Base-by-base conservation (phyloP, 345 rosid species). In the Rhizophora apiculata region DNA sequence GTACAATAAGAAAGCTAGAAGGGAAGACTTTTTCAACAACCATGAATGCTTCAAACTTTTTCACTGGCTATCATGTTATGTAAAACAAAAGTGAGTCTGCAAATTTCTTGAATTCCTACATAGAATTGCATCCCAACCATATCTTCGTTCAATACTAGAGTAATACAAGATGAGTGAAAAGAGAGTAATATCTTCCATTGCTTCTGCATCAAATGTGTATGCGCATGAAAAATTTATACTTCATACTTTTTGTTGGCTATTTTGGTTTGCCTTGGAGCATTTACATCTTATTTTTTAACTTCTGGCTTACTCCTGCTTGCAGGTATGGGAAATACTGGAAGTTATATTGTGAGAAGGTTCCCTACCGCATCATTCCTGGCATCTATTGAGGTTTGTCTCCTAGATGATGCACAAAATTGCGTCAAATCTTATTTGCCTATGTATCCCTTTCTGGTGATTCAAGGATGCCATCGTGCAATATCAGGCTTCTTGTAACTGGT, bases 271-370 rank as follows among this genome's bases (percentile, higher is more conserved):
- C 4, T 39, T 10, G 4, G 55, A 37, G 8, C 13, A 24, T 8
- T 6, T 57, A 52, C 2, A 13, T 24, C 59, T 49, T n/a, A 24
- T 22, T 13, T 22, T 31, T n/a, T 6, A 26, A 63, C 34, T 39
- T 21, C 19, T 67, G 39, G 67, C 18, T 6, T 22, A 6, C 4
- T 37, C 15, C 1, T 71, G 55, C 24, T 66, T 78, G 62, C 81
- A 94, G 98, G 88, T 94, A 94, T 10, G 96, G 98, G 46, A 94
- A 87, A 69, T 85, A 80, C 79, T 88, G 89, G 94, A 84, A 86
- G 71, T 62, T 73, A 52, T 94, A 94, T 53, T 91, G 97, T 70
- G 89, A 85, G 78, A 94, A 87, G 91, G 96, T 91, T 49, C 83
- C 75, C 3, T 78, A 85, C 79, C 81, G 85, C 60, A 77, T 94